Percentiles rank a stretch among this genome's conserved stretches.
phyloP scores from a whole-genome alignment of 257 asterid species.

The Ballota nigra region DNA sequence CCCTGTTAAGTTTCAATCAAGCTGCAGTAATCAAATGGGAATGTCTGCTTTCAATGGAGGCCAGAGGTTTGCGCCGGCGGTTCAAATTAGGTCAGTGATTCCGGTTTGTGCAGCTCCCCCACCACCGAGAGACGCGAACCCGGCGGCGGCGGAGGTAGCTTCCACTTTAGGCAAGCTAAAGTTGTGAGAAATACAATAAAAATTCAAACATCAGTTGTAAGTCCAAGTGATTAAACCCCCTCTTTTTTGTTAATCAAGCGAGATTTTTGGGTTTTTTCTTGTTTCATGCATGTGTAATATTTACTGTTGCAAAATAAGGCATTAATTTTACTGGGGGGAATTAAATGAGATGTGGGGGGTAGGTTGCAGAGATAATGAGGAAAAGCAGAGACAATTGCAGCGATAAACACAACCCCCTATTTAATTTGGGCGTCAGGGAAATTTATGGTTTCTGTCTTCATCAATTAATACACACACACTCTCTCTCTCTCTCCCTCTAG shows the following conservation, averaged over 20 bases:
- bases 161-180: slow-evolving; percentile 34
- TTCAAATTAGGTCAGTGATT: slow-evolving; percentile 54
- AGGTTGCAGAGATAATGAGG: slow-evolving; percentile 24
- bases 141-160: slow-evolving; percentile 26
- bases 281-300: not conserved
- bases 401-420: slow-evolving; percentile 38
- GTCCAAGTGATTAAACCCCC: not conserved
- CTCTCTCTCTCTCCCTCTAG: slow-evolving; percentile 22
- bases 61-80: slow-evolving; percentile 49
- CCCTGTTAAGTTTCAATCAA: slow-evolving; percentile 4
- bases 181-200: slow-evolving; percentile 18
- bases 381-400: slow-evolving; percentile 33
- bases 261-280: not conserved
- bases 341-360: slow-evolving; percentile 30
- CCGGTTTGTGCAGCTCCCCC: slow-evolving; percentile 60
- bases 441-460: slow-evolving; percentile 42
- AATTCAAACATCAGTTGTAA: slow-evolving; percentile 11
- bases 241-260: slow-evolving; percentile 23
- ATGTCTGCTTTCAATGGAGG: not conserved
- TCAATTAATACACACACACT: slow-evolving; percentile 33
- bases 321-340: too few species aligned
- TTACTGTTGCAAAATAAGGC: too few species aligned
- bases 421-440: slow-evolving; percentile 36
- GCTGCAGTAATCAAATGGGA: slow-evolving; percentile 12
- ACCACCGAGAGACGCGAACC: not conserved